Conservation (phyloP, 305 asterid genomes). For the Fraxinus platypoda region DNA sequence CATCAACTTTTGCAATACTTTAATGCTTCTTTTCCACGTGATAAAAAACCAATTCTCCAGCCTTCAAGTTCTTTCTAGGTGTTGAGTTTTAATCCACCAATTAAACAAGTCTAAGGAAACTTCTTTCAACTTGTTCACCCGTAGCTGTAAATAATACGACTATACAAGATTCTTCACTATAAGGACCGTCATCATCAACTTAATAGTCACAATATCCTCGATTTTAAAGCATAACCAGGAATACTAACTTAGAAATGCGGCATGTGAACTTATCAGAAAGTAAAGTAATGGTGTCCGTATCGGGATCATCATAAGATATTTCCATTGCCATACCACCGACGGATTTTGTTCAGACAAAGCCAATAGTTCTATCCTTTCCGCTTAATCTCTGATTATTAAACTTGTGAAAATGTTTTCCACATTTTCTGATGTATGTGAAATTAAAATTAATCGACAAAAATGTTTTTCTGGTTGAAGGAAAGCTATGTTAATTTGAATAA, state of each 20-base stretch:
- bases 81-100: not conserved
- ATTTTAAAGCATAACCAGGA: not conserved
- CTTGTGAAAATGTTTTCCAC: not conserved
- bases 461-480: not conserved
- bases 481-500: not conserved
- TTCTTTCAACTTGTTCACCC: not conserved
- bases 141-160: not conserved
- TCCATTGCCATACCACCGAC: not conserved
- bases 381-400: not conserved
- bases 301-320: slow-evolving; percentile 6
- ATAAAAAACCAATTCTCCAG: not conserved
- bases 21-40: not conserved
- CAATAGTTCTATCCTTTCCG: not conserved
- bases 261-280: not conserved
- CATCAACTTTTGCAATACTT: not conserved
- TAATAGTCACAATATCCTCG: not conserved
- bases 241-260: not conserved
- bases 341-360: not conserved
- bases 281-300: not conserved
- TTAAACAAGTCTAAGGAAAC: not conserved
- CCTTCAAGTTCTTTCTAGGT: not conserved
- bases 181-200: slow-evolving; percentile 3
- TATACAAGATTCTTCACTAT: not conserved
- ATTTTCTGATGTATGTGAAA: not conserved
- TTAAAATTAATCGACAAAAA: not conserved